Base-by-base conservation (phyloP, 331 rosid genomes). In the Cydonia oblonga region DNA sequence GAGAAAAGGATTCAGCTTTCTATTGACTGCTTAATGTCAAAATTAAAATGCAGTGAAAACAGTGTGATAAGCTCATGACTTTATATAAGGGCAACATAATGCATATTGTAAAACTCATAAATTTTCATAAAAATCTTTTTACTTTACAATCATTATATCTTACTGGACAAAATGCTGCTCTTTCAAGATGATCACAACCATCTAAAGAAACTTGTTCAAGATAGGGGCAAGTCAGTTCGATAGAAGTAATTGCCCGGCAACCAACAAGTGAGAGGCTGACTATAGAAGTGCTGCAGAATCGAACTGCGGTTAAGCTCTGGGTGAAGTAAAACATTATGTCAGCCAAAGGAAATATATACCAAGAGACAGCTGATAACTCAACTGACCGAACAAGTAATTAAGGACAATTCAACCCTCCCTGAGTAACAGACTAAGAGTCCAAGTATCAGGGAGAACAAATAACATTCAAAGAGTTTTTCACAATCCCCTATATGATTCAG, bases 171-270 rank as follows among this genome's bases (percentile, higher is more conserved):
- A 95, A 91, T 40, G 85, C 83, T 29, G 99, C 97, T 52, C 82
- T 88, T 84, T 90, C 96, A 49, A 95, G 87, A 84, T 87, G 96
- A 86, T 88, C 99, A 78, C 99, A 95, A 6, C 99, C 99, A 84
- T 95, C 97, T 82, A 95, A 84, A 77, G 88, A 86, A 79, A 95
- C 96, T 76, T 83, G 87, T 88, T 91, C 93, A 32, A 95, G 96
- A 84, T 81, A 76, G 53, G 91, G 92, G 76, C 99, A 91, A 4
- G 85, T 84, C 71, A 95, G 93, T 77, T 91, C 89, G 22, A 95
- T 96, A 57, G 90, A 70, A 40, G 87, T 91, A 74, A 91, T 75
- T 71, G 78, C 86, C 62, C 97, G 96, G 72, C 99, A 95, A 77
- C 97, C 97, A 75, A 87, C 96, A 72, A 95, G 97, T 66, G 97